Evolutionary conservation across 768 basidiomycete species (phyloP), one percentile per base, ranked within the genome.

Genomic region (Naganishia friedmannii): DNA sequence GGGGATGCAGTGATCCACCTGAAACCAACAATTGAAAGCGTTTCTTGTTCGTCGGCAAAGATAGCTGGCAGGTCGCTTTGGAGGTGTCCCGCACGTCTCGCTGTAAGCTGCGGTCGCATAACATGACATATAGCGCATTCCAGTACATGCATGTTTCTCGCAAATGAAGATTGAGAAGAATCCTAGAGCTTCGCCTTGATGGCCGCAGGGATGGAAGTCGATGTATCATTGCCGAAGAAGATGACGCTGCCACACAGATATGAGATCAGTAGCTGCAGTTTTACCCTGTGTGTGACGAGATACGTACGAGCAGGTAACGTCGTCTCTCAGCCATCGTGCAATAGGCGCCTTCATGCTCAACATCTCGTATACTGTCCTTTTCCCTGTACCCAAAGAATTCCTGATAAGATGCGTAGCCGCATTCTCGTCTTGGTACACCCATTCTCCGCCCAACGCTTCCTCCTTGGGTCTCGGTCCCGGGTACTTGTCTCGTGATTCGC

Each of bases 371-470:
- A 75, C 65, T 8, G 54, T 63, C 70, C 76, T 73, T 66, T 79
- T 75, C 2, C 71, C 75, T 3, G 77, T 77, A 26, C 70, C 75
- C 31, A 81, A 67, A 7, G 74, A 71, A 68, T 81, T 81, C 53
- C 78, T 60, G 56, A 81, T 81, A 73, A 81, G 65, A 66, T 81
- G 80, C 0, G 80, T 81, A 0, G 80, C 78, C 8, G 77, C 78
- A 69, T 81, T 81, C 39, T 60, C 60, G 66, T 81, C 80, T 60
- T 75, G 75, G 70, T 65, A 81, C 1, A 74, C 76, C 80, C 80
- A 81, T 19, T 68, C 66, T 23, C 60, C 63, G 17, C 37, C 42
- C 39, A 57, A 32, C 21, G 56, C 63, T 13, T 56, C 60, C 10
- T 51, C 53, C 67, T 65, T 53, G 2, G 56, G n/a, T 19, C 32